phyloP scores from a whole-genome alignment of 768 basidiomycete genomes.

The Chalciporus sphaerocephalus region DNA sequence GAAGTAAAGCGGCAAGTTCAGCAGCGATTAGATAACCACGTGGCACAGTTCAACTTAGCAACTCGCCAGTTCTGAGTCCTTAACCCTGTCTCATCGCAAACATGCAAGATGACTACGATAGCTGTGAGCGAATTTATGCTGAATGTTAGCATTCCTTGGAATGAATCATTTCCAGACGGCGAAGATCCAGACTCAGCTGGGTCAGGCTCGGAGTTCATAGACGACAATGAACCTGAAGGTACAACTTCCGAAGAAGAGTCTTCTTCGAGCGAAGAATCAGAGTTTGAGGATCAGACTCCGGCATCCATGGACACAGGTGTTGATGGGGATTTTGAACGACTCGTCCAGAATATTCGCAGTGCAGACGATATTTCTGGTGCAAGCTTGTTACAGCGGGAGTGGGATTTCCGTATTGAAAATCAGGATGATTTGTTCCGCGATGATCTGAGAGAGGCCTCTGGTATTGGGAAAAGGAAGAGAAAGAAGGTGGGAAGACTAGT shows the following conservation, averaged over 20 bases:
- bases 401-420: constrained; percentile 71
- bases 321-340: constrained; percentile 63
- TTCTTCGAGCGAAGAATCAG: constrained; percentile 29
- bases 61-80: too few species aligned
- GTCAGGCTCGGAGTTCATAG: constrained; percentile 1
- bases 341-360: constrained; percentile 61
- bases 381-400: constrained; percentile 56
- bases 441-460: constrained; percentile 69
- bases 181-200: background rate
- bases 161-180: background rate
- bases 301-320: constrained; percentile 33
- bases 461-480: constrained; percentile 52
- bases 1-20: too few species aligned
- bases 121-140: constrained; percentile 13
- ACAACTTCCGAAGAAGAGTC: constrained; percentile 1
- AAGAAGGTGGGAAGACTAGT: constrained; percentile 38
- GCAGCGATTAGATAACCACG: background rate
- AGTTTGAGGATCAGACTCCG: constrained; percentile 30
- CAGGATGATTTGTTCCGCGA: constrained; percentile 67
- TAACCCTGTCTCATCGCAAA: background rate
- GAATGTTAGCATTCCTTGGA: background rate
- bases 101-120: constrained; percentile 14
- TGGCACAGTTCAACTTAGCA: too few species aligned
- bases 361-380: constrained; percentile 42
- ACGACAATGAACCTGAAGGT: constrained; percentile 1